phyloP scores from a whole-genome alignment of 2,329 filamentous ascomycete species.

The Fusarium sp. region DNA sequence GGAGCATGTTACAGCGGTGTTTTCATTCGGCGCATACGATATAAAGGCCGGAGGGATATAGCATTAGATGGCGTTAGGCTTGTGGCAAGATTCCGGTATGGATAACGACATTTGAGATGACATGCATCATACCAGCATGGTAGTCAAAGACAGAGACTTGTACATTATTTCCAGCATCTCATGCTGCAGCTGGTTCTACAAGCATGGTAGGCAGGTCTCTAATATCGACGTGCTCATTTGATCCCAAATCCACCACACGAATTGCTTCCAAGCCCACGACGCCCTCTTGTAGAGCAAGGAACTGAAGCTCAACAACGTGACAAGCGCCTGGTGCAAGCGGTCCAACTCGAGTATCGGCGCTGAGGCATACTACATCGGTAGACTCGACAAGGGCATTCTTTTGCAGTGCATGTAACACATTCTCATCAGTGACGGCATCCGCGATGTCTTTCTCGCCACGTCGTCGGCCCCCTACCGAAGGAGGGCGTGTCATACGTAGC shows the following conservation, averaged over 20 bases:
- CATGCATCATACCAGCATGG: slow-evolving; percentile 33
- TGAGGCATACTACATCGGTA: slow-evolving; percentile 79
- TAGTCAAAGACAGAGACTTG: slow-evolving; percentile 10
- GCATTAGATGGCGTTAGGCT: slow-evolving; percentile 40
- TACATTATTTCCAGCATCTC: slow-evolving; percentile 11
- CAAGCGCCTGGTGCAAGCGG: slow-evolving; percentile 79
- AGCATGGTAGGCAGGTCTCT: slow-evolving; percentile 78
- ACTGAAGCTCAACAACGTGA: slow-evolving; percentile 78
- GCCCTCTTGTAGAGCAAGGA: slow-evolving; percentile 75
- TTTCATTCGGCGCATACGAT: slow-evolving; percentile 35
- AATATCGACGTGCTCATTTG: slow-evolving; percentile 82
- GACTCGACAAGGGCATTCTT: slow-evolving; percentile 72
- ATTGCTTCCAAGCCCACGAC: slow-evolving; percentile 79
- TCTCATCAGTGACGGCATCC: slow-evolving; percentile 78
- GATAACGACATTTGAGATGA: slow-evolving; percentile 39
- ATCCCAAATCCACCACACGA: slow-evolving; percentile 77
- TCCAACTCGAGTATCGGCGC: slow-evolving; percentile 79
- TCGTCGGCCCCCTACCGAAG: slow-evolving; percentile 59
- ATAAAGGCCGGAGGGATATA: slow-evolving; percentile 31
- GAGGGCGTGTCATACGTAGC: slow-evolving; percentile 62
- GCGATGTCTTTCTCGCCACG: slow-evolving; percentile 60
- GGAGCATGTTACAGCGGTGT: slow-evolving; percentile 39
- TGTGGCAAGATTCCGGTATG: slow-evolving; percentile 35
- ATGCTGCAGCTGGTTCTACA: slow-evolving; percentile 55
- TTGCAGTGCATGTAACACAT: slow-evolving; percentile 77